phyloP scores from a whole-genome alignment of 2,329 filamentous ascomycete species.

The Emydomyces testavorans region DNA sequence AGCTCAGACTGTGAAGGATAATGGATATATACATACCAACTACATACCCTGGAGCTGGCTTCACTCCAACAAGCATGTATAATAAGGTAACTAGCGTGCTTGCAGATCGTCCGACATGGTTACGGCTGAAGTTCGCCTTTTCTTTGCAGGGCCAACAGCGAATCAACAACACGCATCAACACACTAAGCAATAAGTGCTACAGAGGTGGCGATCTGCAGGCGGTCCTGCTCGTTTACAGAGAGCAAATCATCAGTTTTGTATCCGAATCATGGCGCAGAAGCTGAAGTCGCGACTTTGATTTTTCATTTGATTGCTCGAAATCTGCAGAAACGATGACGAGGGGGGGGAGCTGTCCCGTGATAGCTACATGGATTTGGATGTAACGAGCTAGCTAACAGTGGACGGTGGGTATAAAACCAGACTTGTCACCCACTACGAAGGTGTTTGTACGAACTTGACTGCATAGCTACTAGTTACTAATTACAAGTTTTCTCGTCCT shows the following conservation, averaged over 20 bases:
- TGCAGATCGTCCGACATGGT: background rate
- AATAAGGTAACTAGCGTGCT: too few species aligned
- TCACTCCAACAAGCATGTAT: too few species aligned
- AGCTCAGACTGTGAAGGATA: too few species aligned
- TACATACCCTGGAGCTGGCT: too few species aligned
- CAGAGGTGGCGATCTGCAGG: background rate
- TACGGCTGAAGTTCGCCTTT: background rate
- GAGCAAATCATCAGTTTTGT: background rate
- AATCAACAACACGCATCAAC: background rate
- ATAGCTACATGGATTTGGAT: too few species aligned
- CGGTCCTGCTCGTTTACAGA: background rate
- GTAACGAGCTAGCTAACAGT: too few species aligned
- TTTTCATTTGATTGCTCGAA: background rate
- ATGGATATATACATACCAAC: too few species aligned
- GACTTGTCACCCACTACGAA: background rate
- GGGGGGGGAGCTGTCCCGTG: background rate
- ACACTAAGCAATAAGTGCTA: background rate
- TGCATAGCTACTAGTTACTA: too few species aligned
- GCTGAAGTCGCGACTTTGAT: background rate
- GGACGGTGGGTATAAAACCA: too few species aligned
- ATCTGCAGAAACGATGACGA: background rate
- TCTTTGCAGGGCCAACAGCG: background rate
- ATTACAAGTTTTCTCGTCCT: background rate
- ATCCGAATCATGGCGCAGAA: background rate
- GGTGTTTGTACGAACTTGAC: too few species aligned